Conservation (phyloP, 2,329 filamentous ascomycete species). For the Fusarium hainanense region DNA sequence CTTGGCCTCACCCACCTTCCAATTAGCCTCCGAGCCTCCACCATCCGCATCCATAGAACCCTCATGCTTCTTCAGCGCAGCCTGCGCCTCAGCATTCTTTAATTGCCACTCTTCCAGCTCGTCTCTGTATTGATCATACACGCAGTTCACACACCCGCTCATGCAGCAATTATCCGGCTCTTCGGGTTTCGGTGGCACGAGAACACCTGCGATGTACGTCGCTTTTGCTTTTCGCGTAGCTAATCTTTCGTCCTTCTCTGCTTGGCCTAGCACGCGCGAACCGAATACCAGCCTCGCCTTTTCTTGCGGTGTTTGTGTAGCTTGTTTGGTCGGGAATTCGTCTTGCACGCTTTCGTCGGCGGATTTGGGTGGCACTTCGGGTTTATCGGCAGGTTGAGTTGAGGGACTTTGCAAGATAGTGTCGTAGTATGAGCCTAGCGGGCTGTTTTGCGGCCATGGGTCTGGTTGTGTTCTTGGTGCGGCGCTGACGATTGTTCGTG, state of each 20-base stretch:
- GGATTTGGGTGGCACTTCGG: conserved; percentile 57
- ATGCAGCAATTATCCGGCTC: conserved; percentile 99
- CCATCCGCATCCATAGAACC: conserved; percentile 83
- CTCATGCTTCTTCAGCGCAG: conserved; percentile 55
- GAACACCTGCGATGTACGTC: conserved; percentile 78
- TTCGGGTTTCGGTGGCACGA: conserved; percentile 83
- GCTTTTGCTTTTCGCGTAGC: conserved; percentile 68
- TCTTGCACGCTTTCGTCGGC: conserved; percentile 45
- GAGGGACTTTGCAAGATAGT: conserved; percentile 62
- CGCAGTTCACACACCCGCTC: conserved; percentile 97
- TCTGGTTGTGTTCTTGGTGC: conserved; percentile 38
- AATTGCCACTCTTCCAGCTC: conserved; percentile 90
- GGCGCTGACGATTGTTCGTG: conserved; percentile 47
- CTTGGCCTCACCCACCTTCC: conserved; percentile 59
- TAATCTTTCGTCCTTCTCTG: conserved; percentile 71
- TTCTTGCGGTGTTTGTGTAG: conserved; percentile 59
- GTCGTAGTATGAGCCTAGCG: conserved; percentile 70
- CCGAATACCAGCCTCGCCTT: conserved; percentile 81
- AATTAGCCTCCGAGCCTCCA: conserved; percentile 77
- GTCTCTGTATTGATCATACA: conserved; percentile 92
- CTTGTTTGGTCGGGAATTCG: conserved; percentile 31
- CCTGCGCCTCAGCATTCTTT: conserved; percentile 71
- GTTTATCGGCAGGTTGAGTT: conserved; percentile 54
- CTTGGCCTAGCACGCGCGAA: conserved; percentile 78
- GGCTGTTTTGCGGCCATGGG: conserved; percentile 54